Conservation (phyloP, 345 rosid species). For the Cochlearia excelsa region DNA sequence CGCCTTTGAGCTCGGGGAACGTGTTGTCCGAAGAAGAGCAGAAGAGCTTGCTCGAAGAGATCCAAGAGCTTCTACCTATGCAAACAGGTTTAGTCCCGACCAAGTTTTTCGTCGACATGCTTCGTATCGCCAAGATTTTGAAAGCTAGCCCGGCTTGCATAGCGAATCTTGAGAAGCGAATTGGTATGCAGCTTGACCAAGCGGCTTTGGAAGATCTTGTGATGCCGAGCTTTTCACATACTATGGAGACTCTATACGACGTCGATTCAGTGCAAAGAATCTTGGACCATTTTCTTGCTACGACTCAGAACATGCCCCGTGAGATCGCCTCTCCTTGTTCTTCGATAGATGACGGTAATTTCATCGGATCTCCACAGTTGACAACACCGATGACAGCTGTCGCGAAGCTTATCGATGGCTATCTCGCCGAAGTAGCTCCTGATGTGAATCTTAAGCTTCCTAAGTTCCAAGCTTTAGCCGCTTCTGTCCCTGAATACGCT, state of each 20-base stretch:
- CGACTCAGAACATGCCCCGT: slow-evolving; percentile 68
- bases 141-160: slow-evolving; percentile 59
- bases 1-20: slow-evolving; percentile 50
- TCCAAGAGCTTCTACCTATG: slow-evolving; percentile 63
- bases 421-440: slow-evolving; percentile 96
- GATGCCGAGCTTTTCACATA: slow-evolving; percentile 83
- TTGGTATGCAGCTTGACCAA: slow-evolving; percentile 96
- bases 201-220: slow-evolving; percentile 91
- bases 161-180: slow-evolving; percentile 71
- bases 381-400: slow-evolving; percentile 76
- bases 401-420: slow-evolving; percentile 95
- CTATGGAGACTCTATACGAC: slow-evolving; percentile 87
- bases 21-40: slow-evolving; percentile 84
- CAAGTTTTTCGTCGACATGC: slow-evolving; percentile 80
- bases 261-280: slow-evolving; percentile 88
- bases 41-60: slow-evolving; percentile 70
- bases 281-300: slow-evolving; percentile 77
- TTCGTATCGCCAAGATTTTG: slow-evolving; percentile 76
- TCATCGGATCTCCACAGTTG: slow-evolving; percentile 72
- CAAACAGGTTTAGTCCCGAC: slow-evolving; percentile 77
- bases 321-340: slow-evolving; percentile 75
- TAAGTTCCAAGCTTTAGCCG: slow-evolving; percentile 88
- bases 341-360: slow-evolving; percentile 71
- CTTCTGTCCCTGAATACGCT: slow-evolving; percentile 84
- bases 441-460: slow-evolving; percentile 90